Conservation (phyloP, 345 rosid genomes). For the Barbarea vulgaris region DNA sequence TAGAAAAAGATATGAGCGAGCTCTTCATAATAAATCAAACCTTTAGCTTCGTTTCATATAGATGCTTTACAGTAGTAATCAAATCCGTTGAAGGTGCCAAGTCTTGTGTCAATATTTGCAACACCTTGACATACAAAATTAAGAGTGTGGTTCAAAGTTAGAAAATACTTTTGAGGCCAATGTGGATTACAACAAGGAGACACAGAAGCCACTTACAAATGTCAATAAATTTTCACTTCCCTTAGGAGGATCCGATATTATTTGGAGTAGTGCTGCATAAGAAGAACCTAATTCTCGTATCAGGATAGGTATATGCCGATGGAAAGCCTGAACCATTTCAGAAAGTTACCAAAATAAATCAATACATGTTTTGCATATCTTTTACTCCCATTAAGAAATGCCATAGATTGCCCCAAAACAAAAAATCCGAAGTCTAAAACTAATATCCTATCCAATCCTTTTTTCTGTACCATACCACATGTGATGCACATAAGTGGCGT, state of each 20-base stretch:
- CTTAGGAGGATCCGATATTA: slow-evolving; percentile 94
- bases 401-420: not conserved
- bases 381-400: not conserved
- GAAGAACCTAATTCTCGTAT: slow-evolving; percentile 88
- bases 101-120: slow-evolving; percentile 91
- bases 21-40: slow-evolving; percentile 43
- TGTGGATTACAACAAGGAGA: slow-evolving; percentile 17
- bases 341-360: slow-evolving; percentile 24
- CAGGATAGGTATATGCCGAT: slow-evolving; percentile 87
- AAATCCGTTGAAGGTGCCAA: slow-evolving; percentile 70
- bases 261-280: slow-evolving; percentile 65
- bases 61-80: slow-evolving; percentile 83
- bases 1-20: slow-evolving; percentile 18
- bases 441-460: not conserved
- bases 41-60: slow-evolving; percentile 95
- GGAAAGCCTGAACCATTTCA: slow-evolving; percentile 65
- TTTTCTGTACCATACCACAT: slow-evolving; percentile 9
- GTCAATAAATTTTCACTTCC: slow-evolving; percentile 97
- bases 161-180: slow-evolving; percentile 24
- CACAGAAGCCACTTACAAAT: slow-evolving; percentile 54
- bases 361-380: slow-evolving; percentile 4
- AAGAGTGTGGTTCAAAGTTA: slow-evolving; percentile 35
- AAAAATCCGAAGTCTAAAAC: not conserved
- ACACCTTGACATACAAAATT: slow-evolving; percentile 59
- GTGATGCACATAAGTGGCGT: slow-evolving; percentile 6